These are phyloP conservation scores for Leccinum arenicola DNA, from an alignment of 768 basidiomycete species.

Conservation along the genomic window DNA sequence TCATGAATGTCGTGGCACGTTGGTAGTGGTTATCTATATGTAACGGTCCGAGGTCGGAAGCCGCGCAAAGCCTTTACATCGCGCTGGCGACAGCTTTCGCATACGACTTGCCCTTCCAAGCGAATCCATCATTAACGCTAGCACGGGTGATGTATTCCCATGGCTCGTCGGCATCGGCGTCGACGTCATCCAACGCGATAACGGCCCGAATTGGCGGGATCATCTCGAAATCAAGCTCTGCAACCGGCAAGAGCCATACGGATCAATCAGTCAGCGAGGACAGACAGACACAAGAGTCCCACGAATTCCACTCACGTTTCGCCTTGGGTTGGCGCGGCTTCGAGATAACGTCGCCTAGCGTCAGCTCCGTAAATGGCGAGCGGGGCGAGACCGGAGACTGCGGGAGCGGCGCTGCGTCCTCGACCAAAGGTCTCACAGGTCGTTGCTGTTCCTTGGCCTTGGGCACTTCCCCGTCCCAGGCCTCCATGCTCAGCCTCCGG, in stretches of 20 bases:
- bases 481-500: slow-evolving; percentile 28
- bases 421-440: not conserved
- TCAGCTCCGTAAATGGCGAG: slow-evolving; percentile 20
- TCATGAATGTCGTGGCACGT: slow-evolving; percentile 11
- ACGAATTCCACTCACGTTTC: slow-evolving; percentile 20
- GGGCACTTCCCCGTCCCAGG: slow-evolving; percentile 28
- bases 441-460: not conserved
- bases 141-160: slow-evolving; percentile 34
- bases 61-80: slow-evolving; percentile 12
- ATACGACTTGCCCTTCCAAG: slow-evolving; percentile 33
- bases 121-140: slow-evolving; percentile 24
- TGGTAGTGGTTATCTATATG: slow-evolving; percentile 1
- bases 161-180: slow-evolving; percentile 26
- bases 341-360: slow-evolving; percentile 28
- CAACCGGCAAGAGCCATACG: not conserved
- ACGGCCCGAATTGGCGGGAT: slow-evolving; percentile 30
- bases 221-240: slow-evolving; percentile 31
- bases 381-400: not conserved
- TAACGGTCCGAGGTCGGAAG: not conserved
- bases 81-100: slow-evolving; percentile 27
- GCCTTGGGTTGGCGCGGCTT: slow-evolving; percentile 20
- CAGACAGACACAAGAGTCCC: not conserved
- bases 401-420: not conserved
- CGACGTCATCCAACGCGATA: slow-evolving; percentile 31
- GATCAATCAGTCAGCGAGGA: not conserved